phyloP scores from a whole-genome alignment of 2,329 filamentous ascomycete genomes.

The Trichoderma sp. region DNA sequence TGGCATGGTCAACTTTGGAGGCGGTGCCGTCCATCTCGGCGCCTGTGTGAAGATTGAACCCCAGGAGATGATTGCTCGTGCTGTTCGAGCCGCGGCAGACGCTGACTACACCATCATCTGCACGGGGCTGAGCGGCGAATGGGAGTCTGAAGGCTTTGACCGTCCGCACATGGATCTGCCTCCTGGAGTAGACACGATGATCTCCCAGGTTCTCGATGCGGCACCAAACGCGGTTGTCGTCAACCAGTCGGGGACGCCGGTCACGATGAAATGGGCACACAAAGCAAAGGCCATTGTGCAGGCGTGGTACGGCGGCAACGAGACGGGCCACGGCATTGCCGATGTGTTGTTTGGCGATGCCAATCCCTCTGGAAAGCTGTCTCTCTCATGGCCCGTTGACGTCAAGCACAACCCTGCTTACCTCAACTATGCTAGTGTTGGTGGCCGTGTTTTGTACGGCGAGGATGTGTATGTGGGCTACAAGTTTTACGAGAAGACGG shows the following conservation, averaged over 20 bases:
- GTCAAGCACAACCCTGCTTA: slow-evolving; percentile 1
- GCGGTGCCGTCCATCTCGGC: neutral
- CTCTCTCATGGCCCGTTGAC: neutral
- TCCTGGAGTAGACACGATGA: neutral
- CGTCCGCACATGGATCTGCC: neutral
- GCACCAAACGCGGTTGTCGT: neutral
- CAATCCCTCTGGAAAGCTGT: neutral
- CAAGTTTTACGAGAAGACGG: slow-evolving; percentile 4
- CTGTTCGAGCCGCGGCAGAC: neutral
- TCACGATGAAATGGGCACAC: neutral
- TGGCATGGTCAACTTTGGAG: slow-evolving; percentile 1
- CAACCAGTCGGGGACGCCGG: slow-evolving; percentile 1
- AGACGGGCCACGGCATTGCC: neutral
- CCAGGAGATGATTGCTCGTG: neutral
- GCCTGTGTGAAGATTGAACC: neutral
- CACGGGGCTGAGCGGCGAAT: neutral
- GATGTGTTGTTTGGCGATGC: neutral
- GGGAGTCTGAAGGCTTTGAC: slow-evolving; percentile 6
- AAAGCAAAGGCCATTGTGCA: neutral
- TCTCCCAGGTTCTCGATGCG: neutral
- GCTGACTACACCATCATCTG: slow-evolving; percentile 8
- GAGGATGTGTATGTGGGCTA: slow-evolving; percentile 6
- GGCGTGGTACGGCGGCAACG: neutral
- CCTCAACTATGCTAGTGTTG: slow-evolving; percentile 7
- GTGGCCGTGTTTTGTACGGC: neutral